phyloP scores from a whole-genome alignment of 768 basidiomycete species.

The Tylopilus balloui region DNA sequence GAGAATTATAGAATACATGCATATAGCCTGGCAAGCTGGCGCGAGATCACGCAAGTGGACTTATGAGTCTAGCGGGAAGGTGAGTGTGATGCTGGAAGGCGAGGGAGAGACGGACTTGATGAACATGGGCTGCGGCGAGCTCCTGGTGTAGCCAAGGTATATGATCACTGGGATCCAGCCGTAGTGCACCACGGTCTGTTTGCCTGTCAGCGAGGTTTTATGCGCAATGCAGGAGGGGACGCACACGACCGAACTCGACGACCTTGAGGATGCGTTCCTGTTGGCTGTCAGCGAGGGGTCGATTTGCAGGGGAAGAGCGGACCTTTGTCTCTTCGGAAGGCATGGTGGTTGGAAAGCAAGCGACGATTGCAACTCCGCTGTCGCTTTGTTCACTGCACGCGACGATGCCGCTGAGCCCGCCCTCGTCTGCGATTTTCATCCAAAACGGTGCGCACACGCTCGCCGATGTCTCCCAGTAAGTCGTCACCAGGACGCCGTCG shows the following conservation, averaged over 20 bases:
- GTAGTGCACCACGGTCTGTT: conserved; percentile 84
- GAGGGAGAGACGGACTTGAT: conserved; percentile 74
- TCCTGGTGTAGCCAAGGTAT: conserved; percentile 89
- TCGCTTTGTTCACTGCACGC: conserved; percentile 8
- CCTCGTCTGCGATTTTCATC: conserved; percentile 43
- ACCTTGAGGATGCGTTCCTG: conserved; percentile 78
- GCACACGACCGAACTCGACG: conserved; percentile 77
- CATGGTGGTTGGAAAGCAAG: conserved; percentile 42
- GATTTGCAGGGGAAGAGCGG: background rate
- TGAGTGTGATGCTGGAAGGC: background rate
- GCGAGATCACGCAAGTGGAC: conserved; percentile 73
- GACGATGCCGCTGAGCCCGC: conserved; percentile 47
- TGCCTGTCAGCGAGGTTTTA: conserved; percentile 1
- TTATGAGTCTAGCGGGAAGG: conserved; percentile 65
- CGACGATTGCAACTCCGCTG: conserved; percentile 31
- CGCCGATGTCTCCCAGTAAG: conserved; percentile 35
- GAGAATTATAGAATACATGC: conserved; percentile 28
- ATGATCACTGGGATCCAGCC: conserved; percentile 97
- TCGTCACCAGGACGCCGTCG: background rate
- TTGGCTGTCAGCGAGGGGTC: background rate
- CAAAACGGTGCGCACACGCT: conserved; percentile 31
- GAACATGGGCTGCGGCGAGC: conserved; percentile 90
- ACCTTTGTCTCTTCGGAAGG: conserved; percentile 92
- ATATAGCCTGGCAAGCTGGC: conserved; percentile 14
- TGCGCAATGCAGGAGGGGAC: conserved; percentile 23